Evolutionary conservation across 2,329 filamentous ascomycete species (phyloP), one percentile per base, ranked within the genome.

Genomic region (Fulvia fulva): DNA sequence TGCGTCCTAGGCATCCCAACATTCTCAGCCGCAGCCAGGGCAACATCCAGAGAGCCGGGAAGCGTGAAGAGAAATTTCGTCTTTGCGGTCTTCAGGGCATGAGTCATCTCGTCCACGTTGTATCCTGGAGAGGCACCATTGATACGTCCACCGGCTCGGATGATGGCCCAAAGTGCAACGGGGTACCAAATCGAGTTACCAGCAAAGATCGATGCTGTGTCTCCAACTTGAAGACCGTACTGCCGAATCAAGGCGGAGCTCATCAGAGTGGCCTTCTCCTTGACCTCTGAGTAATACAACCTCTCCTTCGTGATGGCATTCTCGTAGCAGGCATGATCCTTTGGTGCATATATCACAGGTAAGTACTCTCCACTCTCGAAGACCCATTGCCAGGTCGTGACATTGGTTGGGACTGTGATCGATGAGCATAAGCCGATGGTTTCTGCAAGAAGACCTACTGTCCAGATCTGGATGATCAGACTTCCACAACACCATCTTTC

Each of bases 171-270:
- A 75, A 87, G 81, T 19, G 82, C 83, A 4, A 87, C 80, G 0
- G 86, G 85, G 55, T 87, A 87, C 84, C 83, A 87, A 43, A 87
- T 80, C 3, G 82, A 83, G 64, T 88, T 88, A 11, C 80, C 80
- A 50, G 80, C 80, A 70, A 86, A 87, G 2, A 88, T 71, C 0
- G 82, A 77, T 1, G 87, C 78, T 0, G 81, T 83, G 5, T 87
- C 77, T 0, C 80, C 80, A 5, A 76, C 65, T 26, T 76, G 60
- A 26, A 87, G 73, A 1, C 78, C 80, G 72, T 83, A 81, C 11
- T 80, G 75, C 50, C 75, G 78, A 6, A 78, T 76, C n/a, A 88
- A 72, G 0, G 82, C 82, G 0, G 83, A 86, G 1, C 83, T 85
- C 8, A 87, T 75, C 56, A 80, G 76, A 0, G 79, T 85, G 0